phyloP scores from a whole-genome alignment of 2,329 filamentous ascomycete genomes.

The Pseudogymnoascus sp. region DNA sequence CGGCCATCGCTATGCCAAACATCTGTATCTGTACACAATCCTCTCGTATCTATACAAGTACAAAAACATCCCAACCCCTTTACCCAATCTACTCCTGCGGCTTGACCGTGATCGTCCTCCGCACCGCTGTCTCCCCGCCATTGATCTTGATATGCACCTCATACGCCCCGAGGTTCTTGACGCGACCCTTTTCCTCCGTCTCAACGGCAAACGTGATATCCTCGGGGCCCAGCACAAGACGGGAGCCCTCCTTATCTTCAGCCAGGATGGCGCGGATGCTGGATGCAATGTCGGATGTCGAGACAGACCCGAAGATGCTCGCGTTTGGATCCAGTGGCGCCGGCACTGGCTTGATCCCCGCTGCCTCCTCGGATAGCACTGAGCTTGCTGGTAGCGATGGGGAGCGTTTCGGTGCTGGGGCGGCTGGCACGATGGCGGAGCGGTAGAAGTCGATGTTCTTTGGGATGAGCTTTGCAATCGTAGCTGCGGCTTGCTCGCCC shows the following conservation, averaged over 20 bases:
- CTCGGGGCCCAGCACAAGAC: conserved; percentile 39
- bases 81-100: conserved; percentile 22
- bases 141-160: conserved; percentile 42
- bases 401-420: conserved; percentile 28
- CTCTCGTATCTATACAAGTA: conserved; percentile 16
- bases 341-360: conserved; percentile 29
- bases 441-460: conserved; percentile 24
- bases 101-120: conserved; percentile 34
- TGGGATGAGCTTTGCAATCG: conserved; percentile 21
- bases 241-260: conserved; percentile 41
- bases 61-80: background rate
- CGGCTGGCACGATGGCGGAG: conserved; percentile 25
- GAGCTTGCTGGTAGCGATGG: conserved; percentile 22
- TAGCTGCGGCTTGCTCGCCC: conserved; percentile 20
- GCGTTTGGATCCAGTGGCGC: conserved; percentile 18
- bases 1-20: background rate
- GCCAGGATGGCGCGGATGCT: conserved; percentile 40
- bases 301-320: conserved; percentile 43
- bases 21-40: background rate
- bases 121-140: conserved; percentile 35
- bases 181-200: conserved; percentile 32
- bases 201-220: conserved; percentile 41
- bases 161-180: conserved; percentile 46
- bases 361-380: conserved; percentile 25
- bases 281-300: conserved; percentile 41